Conservation (phyloP, 345 rosid species). For the Eucalyptus tenuipes region DNA sequence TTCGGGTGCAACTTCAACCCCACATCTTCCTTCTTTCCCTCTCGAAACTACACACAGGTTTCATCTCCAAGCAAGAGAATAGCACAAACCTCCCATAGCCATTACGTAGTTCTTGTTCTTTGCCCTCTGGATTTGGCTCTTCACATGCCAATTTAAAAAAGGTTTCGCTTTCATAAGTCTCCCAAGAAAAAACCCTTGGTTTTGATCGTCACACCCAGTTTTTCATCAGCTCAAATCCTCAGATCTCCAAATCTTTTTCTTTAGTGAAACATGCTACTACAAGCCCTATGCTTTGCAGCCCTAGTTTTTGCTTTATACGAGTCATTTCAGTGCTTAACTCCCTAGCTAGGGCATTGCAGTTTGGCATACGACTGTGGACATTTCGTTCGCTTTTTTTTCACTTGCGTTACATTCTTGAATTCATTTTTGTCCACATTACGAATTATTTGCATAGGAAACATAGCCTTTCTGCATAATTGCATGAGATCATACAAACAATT, state of each 20-base stretch:
- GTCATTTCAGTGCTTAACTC: neutral
- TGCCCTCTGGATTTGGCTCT: neutral
- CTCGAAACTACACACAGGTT: neutral
- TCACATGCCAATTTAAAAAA: neutral
- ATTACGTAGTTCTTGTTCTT: neutral
- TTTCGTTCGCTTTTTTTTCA: neutral
- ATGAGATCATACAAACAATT: neutral
- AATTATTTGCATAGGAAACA: neutral
- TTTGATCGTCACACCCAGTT: neutral
- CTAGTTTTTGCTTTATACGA: neutral
- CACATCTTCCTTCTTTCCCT: neutral
- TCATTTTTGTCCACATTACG: neutral
- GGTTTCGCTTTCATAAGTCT: neutral
- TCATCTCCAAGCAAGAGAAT: neutral
- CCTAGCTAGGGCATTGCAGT: neutral
- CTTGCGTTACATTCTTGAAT: neutral
- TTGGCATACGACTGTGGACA: neutral
- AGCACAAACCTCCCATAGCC: neutral
- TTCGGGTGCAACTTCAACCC: neutral
- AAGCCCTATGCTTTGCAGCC: neutral
- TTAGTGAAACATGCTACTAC: neutral
- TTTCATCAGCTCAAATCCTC: neutral
- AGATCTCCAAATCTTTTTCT: neutral
- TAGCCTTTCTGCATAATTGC: neutral
- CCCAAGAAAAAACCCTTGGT: neutral